A percentile compares a stretch with the other conserved stretches of the same genome.
These are phyloP conservation scores for Lumnitzera racemosa DNA, from an alignment of 345 rosid genomes.

Conservation along the genomic window DNA sequence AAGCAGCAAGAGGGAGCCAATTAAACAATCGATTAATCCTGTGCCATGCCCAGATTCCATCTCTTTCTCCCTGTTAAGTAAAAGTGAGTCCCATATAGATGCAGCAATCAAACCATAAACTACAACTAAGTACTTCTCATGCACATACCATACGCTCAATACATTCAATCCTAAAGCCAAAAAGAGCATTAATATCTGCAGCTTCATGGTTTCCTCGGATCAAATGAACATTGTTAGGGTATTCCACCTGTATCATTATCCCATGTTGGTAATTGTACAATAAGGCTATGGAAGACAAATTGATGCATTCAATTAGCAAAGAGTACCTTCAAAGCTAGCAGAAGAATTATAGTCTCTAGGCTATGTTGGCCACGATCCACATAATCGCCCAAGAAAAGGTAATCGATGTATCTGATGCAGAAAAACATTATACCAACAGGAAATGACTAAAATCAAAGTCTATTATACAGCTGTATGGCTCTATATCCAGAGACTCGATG, in stretches of 20 bases:
- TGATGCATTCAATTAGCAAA: background rate
- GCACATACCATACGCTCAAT: slow-evolving; percentile 90
- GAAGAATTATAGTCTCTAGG: slow-evolving; percentile 82
- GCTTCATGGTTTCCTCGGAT: slow-evolving; percentile 99
- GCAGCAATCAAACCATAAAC: background rate
- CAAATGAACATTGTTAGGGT: slow-evolving; percentile 76
- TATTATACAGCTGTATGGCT: no score
- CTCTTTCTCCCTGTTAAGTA: slow-evolving; percentile 83
- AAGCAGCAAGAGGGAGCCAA: slow-evolving; percentile 96
- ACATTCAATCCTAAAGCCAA: slow-evolving; percentile 96
- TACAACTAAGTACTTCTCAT: slow-evolving; percentile 11
- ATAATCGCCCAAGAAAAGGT: slow-evolving; percentile 98
- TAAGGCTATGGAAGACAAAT: background rate
- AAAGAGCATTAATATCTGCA: slow-evolving; percentile 96
- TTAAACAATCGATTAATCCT: slow-evolving; percentile 88
- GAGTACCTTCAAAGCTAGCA: slow-evolving; percentile 91
- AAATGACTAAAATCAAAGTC: background rate
- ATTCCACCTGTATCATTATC: slow-evolving; percentile 61
- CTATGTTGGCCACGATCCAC: slow-evolving; percentile 99
- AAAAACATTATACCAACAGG: slow-evolving; percentile 12
- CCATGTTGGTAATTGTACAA: background rate
- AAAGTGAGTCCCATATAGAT: slow-evolving; percentile 9
- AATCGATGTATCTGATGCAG: slow-evolving; percentile 81
- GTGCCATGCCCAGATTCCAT: slow-evolving; percentile 99
- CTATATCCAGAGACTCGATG: no score